Evolutionary conservation across 768 basidiomycete genomes (phyloP).

Genomic region (Fomitopsis serialis): DNA sequence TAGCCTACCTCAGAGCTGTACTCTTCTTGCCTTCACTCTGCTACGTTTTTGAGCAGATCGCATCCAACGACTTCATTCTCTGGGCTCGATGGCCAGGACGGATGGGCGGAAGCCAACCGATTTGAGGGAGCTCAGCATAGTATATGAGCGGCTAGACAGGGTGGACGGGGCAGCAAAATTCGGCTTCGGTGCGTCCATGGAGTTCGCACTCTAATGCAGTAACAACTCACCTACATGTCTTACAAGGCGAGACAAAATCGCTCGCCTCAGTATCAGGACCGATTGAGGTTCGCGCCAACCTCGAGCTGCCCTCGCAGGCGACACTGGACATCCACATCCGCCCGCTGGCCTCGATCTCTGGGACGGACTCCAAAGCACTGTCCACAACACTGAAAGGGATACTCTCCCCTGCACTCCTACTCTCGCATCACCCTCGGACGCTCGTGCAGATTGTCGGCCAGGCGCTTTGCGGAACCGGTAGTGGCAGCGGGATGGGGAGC

Average conservation of each 20-base stretch:
- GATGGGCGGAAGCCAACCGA: constrained; percentile 33
- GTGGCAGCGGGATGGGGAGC: constrained; percentile 18
- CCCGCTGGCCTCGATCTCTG: constrained; percentile 64
- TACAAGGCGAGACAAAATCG: constrained; percentile 36
- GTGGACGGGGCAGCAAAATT: constrained; percentile 78
- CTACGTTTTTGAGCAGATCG: too few relatives aligned
- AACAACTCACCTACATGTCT: constrained; percentile 16
- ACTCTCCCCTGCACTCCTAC: constrained; percentile 58
- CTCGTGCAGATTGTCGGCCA: constrained; percentile 78
- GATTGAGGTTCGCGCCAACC: constrained; percentile 63
- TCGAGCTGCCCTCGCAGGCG: constrained; percentile 67
- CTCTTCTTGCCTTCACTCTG: too few relatives aligned
- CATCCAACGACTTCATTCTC: too few relatives aligned
- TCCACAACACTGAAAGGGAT: constrained; percentile 49
- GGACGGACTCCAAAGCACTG: constrained; percentile 61
- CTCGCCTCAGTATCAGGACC: constrained; percentile 78
- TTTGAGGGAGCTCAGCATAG: constrained; percentile 35
- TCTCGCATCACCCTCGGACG: constrained; percentile 62
- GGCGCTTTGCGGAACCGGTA: constrained; percentile 33
- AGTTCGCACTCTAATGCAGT: not conserved
- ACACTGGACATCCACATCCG: constrained; percentile 72
- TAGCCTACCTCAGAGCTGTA: too few relatives aligned
- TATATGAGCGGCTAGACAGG: constrained; percentile 57
- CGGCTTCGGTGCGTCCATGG: constrained; percentile 42
- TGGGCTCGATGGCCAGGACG: constrained; percentile 17